Evolutionary conservation across 2,329 filamentous ascomycete genomes (phyloP), one percentile per base, ranked within the genome.

Genomic region (Aspergillus glaucus): DNA sequence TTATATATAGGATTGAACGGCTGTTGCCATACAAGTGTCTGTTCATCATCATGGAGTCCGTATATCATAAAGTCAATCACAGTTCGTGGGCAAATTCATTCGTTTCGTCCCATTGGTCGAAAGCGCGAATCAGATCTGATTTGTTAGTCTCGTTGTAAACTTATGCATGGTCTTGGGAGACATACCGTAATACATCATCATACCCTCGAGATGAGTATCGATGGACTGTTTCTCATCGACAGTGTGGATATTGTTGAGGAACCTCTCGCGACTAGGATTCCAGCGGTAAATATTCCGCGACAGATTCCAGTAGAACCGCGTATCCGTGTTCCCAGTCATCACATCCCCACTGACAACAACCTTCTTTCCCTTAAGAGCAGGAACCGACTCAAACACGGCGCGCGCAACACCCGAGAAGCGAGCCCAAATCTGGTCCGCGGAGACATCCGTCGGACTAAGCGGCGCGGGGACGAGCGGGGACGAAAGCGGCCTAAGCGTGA

Each of bases 281-380:
- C 76, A 79, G 1, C 77, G 65, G 55, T 77, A 79, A 7, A 79
- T 78, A 46, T 79, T 74, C 51, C 70, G 67, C n/a, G 75, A 74
- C 51, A 79, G 52, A 36, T 68, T 62, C 76, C 76, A 79, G 55
- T 78, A 79, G 53, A 77, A 76, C 3, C 70, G 60, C 1, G 77
- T 79, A 49, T 79, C 77, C 0, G 77, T 79, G 45, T 79, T 79
- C 0, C 75, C 76, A 1, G 75, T 77, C 73, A 77, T 77, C 45
- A 78, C 70, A 49, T 70, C 68, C 0, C 71, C 71, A 8, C 66
- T 66, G 0, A 73, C 69, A 6, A 75, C 61, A 3, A 74, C 68
- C 0, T 61, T 73, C 47, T 65, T 66, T n/a, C 54, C 62, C 10
- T 54, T 22, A 22, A 56, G 51, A 41, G 53, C 62, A 41, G 54